These are phyloP conservation scores for Amyloporia xantha DNA, from an alignment of 768 basidiomycete genomes.

Conservation along the genomic window DNA sequence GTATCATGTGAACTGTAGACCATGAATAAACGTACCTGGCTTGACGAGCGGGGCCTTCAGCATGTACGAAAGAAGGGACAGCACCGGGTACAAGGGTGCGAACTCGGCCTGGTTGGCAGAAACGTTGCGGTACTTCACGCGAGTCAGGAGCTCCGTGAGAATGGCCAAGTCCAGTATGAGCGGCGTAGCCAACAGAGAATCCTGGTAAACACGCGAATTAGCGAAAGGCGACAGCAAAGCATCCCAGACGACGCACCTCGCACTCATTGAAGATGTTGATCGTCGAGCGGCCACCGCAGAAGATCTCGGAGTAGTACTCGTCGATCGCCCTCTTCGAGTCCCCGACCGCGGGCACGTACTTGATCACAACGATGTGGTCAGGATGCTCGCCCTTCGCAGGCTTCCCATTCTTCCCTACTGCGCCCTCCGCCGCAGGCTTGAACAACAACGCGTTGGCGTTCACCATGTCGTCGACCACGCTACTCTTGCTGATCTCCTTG, in stretches of 20 bases:
- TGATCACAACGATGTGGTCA: constrained; percentile 95
- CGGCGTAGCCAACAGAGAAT: constrained; percentile 92
- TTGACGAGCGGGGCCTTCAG: constrained; percentile 97
- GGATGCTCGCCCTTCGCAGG: constrained; percentile 90
- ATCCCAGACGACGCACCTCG: constrained; percentile 47
- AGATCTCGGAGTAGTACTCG: constrained; percentile 97
- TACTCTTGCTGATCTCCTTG: constrained; percentile 98
- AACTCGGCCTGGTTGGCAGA: constrained; percentile 51
- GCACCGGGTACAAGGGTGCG: constrained; percentile 80
- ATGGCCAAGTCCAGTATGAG: constrained; percentile 92
- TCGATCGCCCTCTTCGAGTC: constrained; percentile 99
- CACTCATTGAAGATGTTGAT: constrained; percentile 99
- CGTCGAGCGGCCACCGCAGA: constrained; percentile 89
- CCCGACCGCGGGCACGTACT: constrained; percentile 93
- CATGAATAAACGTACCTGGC: constrained; percentile 52
- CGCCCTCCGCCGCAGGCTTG: constrained; percentile 64
- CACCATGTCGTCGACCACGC: constrained; percentile 98
- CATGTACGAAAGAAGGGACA: constrained; percentile 94
- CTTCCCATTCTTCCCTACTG: constrained; percentile 42
- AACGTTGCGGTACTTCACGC: constrained; percentile 77
- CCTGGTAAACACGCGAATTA: constrained; percentile 39
- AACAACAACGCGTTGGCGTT: constrained; percentile 82
- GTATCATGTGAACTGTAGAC: too few species aligned
- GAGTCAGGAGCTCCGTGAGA: constrained; percentile 90
- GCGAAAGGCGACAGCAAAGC: constrained; percentile 3